Conservation (phyloP, 1,284 basidiomycete genomes). For the Gastroboletus turbinatus region DNA sequence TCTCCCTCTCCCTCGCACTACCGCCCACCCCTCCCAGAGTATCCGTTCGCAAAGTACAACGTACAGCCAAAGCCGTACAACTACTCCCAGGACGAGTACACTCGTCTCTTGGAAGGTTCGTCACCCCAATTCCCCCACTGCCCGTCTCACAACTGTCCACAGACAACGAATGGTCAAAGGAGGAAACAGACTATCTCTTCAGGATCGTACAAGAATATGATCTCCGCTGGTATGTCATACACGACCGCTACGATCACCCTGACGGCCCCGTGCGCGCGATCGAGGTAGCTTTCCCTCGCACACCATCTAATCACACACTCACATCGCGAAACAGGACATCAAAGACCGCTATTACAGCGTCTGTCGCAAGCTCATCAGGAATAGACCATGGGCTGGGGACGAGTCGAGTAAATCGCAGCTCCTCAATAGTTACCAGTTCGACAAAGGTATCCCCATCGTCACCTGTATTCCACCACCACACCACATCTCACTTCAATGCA, state of each 20-base stretch:
- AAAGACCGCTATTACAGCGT: slow-evolving; percentile 95
- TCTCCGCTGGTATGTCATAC: slow-evolving; percentile 86
- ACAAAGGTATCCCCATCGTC: slow-evolving; percentile 60
- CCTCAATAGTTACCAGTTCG: slow-evolving; percentile 76
- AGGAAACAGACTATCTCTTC: slow-evolving; percentile 96
- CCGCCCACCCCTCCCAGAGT: slow-evolving; percentile 45
- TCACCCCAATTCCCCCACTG: neutral
- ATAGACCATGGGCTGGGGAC: slow-evolving; percentile 80
- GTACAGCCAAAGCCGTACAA: slow-evolving; percentile 67
- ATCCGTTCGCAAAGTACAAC: slow-evolving; percentile 82
- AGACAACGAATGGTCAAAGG: slow-evolving; percentile 90
- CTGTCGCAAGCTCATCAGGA: slow-evolving; percentile 85
- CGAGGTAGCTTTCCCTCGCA: slow-evolving; percentile 50
- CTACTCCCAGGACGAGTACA: slow-evolving; percentile 93
- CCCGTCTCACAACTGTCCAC: neutral
- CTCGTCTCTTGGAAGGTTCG: slow-evolving; percentile 72
- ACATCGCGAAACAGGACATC: slow-evolving; percentile 64
- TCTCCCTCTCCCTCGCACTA: neutral
- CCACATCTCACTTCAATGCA: neutral
- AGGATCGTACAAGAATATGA: slow-evolving; percentile 82
- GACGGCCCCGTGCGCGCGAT: slow-evolving; percentile 56
- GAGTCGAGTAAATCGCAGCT: slow-evolving; percentile 68
- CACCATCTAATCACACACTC: neutral
- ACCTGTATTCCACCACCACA: neutral
- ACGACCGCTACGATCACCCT: slow-evolving; percentile 85